phyloP scores from a whole-genome alignment of 768 basidiomycete species.

The Lactarius sp. region DNA sequence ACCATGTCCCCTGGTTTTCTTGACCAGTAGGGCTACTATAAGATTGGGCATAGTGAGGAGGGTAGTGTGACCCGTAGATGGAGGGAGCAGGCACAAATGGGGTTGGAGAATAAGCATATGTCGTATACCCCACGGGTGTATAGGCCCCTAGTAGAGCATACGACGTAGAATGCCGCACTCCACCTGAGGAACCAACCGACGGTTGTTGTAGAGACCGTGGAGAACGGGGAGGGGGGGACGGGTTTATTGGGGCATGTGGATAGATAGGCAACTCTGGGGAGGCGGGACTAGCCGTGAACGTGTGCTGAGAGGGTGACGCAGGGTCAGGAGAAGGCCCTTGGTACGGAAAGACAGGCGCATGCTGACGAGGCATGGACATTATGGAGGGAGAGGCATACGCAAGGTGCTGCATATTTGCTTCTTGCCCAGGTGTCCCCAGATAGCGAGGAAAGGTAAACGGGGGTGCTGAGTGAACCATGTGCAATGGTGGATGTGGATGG shows the following conservation, averaged over 20 bases:
- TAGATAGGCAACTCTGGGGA: constrained; percentile 12
- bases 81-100: constrained; percentile 34
- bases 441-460: constrained; percentile 13
- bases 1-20: constrained; percentile 51
- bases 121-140: constrained; percentile 30
- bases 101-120: constrained; percentile 37
- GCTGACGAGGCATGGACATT: constrained; percentile 37
- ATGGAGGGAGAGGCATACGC: constrained; percentile 27
- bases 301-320: constrained; percentile 29
- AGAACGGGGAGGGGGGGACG: constrained; percentile 28
- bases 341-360: constrained; percentile 38
- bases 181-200: not conserved
- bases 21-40: constrained; percentile 30
- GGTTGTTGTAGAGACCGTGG: constrained; percentile 16
- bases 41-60: constrained; percentile 34
- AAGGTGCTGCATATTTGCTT: constrained; percentile 19
- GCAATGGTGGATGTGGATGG: constrained; percentile 1
- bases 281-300: constrained; percentile 25
- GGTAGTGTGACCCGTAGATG: constrained; percentile 39
- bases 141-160: constrained; percentile 27
- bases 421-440: constrained; percentile 8
- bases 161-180: constrained; percentile 21
- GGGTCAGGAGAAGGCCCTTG: constrained; percentile 35
- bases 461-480: constrained; percentile 10
- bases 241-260: constrained; percentile 17